Base-by-base conservation (phyloP, 192 early-diverging fungal genomes). In the Rhizophlyctis rosea region DNA sequence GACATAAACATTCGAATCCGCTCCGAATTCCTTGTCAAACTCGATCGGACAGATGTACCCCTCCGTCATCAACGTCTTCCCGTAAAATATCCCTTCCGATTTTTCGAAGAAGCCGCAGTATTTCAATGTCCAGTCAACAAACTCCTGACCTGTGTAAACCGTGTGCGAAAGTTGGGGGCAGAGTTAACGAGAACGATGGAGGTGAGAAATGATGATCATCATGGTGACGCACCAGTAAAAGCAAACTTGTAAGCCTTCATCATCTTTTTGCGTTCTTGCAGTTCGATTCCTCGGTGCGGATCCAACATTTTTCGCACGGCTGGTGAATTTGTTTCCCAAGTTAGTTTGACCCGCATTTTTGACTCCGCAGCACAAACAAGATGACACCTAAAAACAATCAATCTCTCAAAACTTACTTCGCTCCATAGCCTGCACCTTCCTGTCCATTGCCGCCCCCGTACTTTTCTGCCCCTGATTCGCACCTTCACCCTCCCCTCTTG, bases 31-130 rank as follows among this genome's bases (percentile, higher is more conserved):
- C 29, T 67, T 57, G 23, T 65, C 48, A 31, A 71, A 36, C 27
- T 77, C 76, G 18, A 74, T 65, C 4, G 69, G 51, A 3, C 73
- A 62, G 11, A 77, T 65, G 59, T 77, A 77, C 16, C 68, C 66
- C 49, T 67, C 69, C 27, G 54, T 52, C 33, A 71, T 62, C n/a
- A 77, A 59, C n/a, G 65, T 52, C 32, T 51, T 32, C 27, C 72
- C 73, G 39, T 61, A 59, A 18, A 58, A 47, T 3, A 60, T 27
- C 2, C 47, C 76, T 47, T 77, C 76, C 3, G 70, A 58, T 25
- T 59, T 50, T 0, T 33, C 50, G n/a, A 70, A 34, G 28, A 77
- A 62, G 54, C 64, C 66, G 54, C 76, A 77, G 47, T 77, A 70
- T 14, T 30, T 34, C 21, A 58, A 55, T 3, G 71, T 34, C 76